Evolutionary conservation across 1,284 basidiomycete genomes (phyloP).

Genomic region (Tilletia horrida): DNA sequence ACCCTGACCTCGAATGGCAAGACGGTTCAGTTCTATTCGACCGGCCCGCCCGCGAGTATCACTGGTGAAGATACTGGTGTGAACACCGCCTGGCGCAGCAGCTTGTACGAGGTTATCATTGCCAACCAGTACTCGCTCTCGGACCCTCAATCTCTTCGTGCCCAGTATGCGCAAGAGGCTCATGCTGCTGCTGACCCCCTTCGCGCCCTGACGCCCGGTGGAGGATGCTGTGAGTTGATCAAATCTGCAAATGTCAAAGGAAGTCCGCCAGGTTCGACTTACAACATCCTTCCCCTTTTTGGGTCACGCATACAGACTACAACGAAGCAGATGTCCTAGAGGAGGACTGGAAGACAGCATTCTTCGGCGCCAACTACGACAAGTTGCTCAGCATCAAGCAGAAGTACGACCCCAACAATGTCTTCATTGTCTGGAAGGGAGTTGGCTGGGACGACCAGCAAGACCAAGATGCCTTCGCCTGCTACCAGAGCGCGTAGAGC

Average conservation of each 20-base stretch:
- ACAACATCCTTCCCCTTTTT: background rate
- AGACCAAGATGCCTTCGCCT: slow-evolving; percentile 18
- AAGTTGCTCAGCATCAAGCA: slow-evolving; percentile 22
- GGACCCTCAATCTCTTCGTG: background rate
- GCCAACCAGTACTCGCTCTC: background rate
- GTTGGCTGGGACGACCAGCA: slow-evolving; percentile 24
- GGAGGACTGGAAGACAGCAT: slow-evolving; percentile 24
- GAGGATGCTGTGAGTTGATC: slow-evolving; percentile 17
- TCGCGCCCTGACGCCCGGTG: slow-evolving; percentile 20
- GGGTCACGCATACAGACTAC: slow-evolving; percentile 15
- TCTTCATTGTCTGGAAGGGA: slow-evolving; percentile 27
- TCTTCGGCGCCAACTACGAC: slow-evolving; percentile 25
- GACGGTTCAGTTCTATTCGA: slow-evolving; percentile 24
- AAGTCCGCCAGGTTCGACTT: background rate
- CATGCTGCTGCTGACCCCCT: slow-evolving; percentile 20
- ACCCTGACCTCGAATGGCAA: background rate
- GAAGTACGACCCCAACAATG: slow-evolving; percentile 25
- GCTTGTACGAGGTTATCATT: slow-evolving; percentile 23
- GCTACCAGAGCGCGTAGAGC: slow-evolving; percentile 20
- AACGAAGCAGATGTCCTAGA: slow-evolving; percentile 21
- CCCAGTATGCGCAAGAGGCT: slow-evolving; percentile 16
- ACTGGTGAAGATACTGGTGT: slow-evolving; percentile 20
- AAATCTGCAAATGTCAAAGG: background rate
- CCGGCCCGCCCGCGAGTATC: slow-evolving; percentile 23
- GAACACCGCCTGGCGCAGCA: slow-evolving; percentile 24